These are phyloP conservation scores for Citrus sp. DNA, from an alignment of 345 rosid genomes.

Conservation along the genomic window DNA sequence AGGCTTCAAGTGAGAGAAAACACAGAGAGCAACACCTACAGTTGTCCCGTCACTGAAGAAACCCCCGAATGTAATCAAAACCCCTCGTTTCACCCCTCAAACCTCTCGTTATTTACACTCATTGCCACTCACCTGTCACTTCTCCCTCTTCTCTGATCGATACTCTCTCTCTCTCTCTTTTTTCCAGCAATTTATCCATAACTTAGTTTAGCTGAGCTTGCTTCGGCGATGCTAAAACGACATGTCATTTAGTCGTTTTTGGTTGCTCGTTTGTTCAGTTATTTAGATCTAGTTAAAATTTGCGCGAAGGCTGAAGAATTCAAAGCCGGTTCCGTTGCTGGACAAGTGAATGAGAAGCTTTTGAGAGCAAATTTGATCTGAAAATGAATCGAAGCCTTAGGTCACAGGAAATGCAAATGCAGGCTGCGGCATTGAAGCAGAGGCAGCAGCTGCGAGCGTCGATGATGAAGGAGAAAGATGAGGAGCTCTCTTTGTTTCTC, in stretches of 20 bases:
- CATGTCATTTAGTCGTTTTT: constrained; percentile 19
- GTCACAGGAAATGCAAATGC: constrained; percentile 71
- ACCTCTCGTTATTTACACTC: constrained; percentile 11
- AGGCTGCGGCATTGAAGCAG: constrained; percentile 61
- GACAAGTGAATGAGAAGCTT: constrained; percentile 37
- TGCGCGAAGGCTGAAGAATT: background rate
- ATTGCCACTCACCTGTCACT: constrained; percentile 18
- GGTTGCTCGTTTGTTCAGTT: constrained; percentile 18
- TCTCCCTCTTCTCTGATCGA: background rate
- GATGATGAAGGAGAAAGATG: constrained; percentile 87
- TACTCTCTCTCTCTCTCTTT: too few species aligned
- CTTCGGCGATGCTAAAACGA: constrained; percentile 14
- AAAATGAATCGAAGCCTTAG: constrained; percentile 90
- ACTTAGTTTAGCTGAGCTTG: constrained; percentile 10
- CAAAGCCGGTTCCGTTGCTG: background rate
- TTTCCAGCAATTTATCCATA: background rate
- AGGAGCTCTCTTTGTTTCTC: constrained; percentile 83
- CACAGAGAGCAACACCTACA: constrained; percentile 1
- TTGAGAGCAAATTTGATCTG: constrained; percentile 23
- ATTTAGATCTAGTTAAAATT: constrained; percentile 22
- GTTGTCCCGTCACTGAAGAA: constrained; percentile 23
- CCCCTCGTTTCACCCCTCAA: background rate
- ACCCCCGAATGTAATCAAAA: constrained; percentile 3
- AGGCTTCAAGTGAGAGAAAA: constrained; percentile 33
- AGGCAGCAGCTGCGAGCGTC: constrained; percentile 76